Percentiles rank a stretch among this genome's conserved stretches.
Conservation (phyloP, 1,284 basidiomycete genomes). For the Apiotrichum veenhuisii region DNA sequence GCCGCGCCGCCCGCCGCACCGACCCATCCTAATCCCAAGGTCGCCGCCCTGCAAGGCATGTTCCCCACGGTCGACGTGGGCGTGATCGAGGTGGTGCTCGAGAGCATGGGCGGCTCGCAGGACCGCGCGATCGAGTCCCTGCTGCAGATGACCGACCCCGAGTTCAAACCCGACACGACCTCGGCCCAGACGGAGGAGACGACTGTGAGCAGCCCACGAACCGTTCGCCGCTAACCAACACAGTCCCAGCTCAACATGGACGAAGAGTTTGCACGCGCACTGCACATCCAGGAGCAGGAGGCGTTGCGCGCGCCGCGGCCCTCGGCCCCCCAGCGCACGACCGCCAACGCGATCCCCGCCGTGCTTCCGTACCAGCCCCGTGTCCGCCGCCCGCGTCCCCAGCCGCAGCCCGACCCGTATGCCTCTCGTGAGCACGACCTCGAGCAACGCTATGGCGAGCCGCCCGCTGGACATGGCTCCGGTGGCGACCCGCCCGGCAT, state of each 20-base stretch:
- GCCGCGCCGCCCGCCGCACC: slow-evolving; percentile 3
- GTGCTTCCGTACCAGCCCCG: slow-evolving; percentile 46
- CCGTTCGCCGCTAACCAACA: slow-evolving; percentile 1
- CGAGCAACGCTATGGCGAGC: slow-evolving; percentile 10
- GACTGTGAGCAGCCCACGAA: neutral
- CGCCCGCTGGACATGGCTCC: neutral
- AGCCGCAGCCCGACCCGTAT: slow-evolving; percentile 10
- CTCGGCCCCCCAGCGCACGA: neutral
- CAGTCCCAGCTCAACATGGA: slow-evolving; percentile 46
- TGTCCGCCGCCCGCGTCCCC: slow-evolving; percentile 28
- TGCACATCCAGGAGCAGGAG: slow-evolving; percentile 45
- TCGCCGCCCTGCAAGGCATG: slow-evolving; percentile 38
- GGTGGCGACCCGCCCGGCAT: slow-evolving; percentile 29
- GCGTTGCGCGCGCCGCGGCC: slow-evolving; percentile 5
- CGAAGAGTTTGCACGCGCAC: slow-evolving; percentile 45
- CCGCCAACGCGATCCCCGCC: slow-evolving; percentile 9
- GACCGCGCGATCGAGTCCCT: slow-evolving; percentile 47
- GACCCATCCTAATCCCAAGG: slow-evolving; percentile 28
- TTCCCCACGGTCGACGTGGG: slow-evolving; percentile 43
- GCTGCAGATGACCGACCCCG: slow-evolving; percentile 47
- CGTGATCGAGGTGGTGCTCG: slow-evolving; percentile 48
- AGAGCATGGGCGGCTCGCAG: slow-evolving; percentile 36
- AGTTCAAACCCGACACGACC: slow-evolving; percentile 41
- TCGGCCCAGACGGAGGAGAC: neutral
- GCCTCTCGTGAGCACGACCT: slow-evolving; percentile 7